Base-by-base conservation (phyloP, 2,329 filamentous ascomycete species). In the Aschersonia sp. region DNA sequence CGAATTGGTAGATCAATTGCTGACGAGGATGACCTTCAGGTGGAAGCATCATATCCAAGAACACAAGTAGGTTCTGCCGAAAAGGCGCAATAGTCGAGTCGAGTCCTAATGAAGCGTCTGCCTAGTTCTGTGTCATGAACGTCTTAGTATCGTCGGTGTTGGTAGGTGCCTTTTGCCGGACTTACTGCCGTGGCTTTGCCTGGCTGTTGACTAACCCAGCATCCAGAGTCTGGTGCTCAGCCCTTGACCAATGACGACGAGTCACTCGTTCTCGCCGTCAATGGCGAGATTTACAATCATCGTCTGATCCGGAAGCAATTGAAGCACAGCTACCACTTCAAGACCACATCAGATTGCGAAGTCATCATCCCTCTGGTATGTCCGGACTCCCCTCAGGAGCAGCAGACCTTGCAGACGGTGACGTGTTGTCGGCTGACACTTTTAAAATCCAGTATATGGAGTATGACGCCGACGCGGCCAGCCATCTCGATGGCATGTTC, bases 221-320 rank as follows among this genome's bases (percentile, higher is more conserved):
- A 43, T 41, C 39, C 64, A 90, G 90, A 97, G 66, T 90, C 86
- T 60, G 92, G 92, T 64, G 90, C 92, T 46, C 92, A 98, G 70
- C 92, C 92, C 54, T 76, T 98, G 55, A 84, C 90, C 73, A 97
- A 88, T 73, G 81, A 87, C 56, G 90, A 97, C 65, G 83, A 81
- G 55, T 83, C 76, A 58, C 83, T 98, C 59, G 82, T 90, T 54
- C 80, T 98, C 51, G 90, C 92, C 54, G 92, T 97, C 79, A 98
- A 98, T 68, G 92, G 92, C 69, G 92, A 98, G 67, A 98, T 98
- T 65, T 98, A 98, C 77, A 98, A 98, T 81, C 92, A 98, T 72
- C 85, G 90, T 63, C 79, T 95, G 60, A 76, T 98, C 61, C 84
- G 92, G 63, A 97, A 95, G 71, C 73, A 74, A 58, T 73, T 95